A percentile compares a stretch with the other conserved stretches of the same genome.
These are phyloP conservation scores for Cryptosporidium ryanae DNA, from an alignment of 169 alveolate species.

Conservation along the genomic window DNA sequence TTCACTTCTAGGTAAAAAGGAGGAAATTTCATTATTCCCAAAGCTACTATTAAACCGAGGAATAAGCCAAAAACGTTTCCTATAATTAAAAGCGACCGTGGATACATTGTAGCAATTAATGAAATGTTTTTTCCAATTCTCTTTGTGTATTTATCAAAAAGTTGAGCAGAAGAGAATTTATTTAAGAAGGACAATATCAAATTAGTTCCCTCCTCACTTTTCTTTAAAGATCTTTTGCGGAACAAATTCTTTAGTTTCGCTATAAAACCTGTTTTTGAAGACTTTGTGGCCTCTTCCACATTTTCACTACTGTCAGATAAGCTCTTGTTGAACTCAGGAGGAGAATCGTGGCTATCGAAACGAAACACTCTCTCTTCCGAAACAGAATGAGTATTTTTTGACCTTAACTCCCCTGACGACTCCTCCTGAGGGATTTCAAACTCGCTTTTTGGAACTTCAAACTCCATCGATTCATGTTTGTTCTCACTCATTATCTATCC, in stretches of 20 bases:
- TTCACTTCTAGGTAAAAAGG: constrained; percentile 64
- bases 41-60: constrained; percentile 59
- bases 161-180: constrained; percentile 14
- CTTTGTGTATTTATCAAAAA: constrained; percentile 62
- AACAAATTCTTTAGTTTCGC: neutral
- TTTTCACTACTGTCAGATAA: no score
- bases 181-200: constrained; percentile 14
- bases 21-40: constrained; percentile 60
- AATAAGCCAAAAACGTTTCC: constrained; percentile 58
- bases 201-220: neutral
- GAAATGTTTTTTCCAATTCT: constrained; percentile 59
- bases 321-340: constrained; percentile 2
- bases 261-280: neutral
- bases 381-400: neutral
- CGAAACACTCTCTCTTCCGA: neutral
- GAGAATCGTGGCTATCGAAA: neutral
- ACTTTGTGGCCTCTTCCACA: no score
- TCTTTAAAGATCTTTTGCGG: neutral
- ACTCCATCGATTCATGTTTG: neutral
- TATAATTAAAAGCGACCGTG: constrained; percentile 49
- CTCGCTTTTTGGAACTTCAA: constrained; percentile 6
- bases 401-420: neutral
- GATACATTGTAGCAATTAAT: constrained; percentile 29
- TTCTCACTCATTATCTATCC: neutral
- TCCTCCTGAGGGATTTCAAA: constrained; percentile 45